Evolutionary conservation across 345 rosid species (phyloP), one percentile per base, ranked within the genome.

Genomic region (Euphorbia tirucalli): DNA sequence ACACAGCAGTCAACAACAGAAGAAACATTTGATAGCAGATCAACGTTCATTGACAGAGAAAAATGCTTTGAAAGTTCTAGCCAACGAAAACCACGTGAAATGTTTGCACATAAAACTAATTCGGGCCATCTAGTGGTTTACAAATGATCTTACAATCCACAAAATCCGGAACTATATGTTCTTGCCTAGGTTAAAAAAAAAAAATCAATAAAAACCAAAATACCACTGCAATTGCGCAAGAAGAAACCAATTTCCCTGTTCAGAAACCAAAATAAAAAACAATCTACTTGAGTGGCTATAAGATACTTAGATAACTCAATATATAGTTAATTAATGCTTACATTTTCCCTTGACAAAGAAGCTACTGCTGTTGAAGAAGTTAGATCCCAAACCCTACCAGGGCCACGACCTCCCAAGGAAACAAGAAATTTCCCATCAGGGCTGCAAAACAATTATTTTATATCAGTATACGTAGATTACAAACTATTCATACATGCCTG

Each of bases 321-420:
- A n/a, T n/a, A n/a, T n/a, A n/a, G 68, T 52, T 8, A 60, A 48
- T 66, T 10, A 48, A 22, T 25, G 68, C 90, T 82, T 74, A 92
- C 97, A 65, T 85, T 87, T 78, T 82, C 91, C 66, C 78, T 90
- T 43, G 93, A 65, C 71, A 95, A 72, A 76, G 93, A 82, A 71
- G 96, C 85, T 66, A 83, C 78, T 66, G 78, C 84, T 64, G 82
- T 73, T 46, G 89, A 78, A 67, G 89, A 80, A 65, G 81, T 79
- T 27, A 93, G 68, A 62, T 96, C 97, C 98, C 99, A 93, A 75
- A 96, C 91, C 75, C 93, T 85, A 78, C 93, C 93, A 69, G 86
- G 87, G 61, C 86, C 90, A 72, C 87, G 81, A 43, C 64, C 43
- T 65, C 91, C 96, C 86, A 93, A 81, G 39, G 97, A 89, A 46